Evolutionary conservation across 805 yeast genomes (phyloP), one percentile per base, ranked within the genome.

Genomic region (Hanseniaspora opuntiae): DNA sequence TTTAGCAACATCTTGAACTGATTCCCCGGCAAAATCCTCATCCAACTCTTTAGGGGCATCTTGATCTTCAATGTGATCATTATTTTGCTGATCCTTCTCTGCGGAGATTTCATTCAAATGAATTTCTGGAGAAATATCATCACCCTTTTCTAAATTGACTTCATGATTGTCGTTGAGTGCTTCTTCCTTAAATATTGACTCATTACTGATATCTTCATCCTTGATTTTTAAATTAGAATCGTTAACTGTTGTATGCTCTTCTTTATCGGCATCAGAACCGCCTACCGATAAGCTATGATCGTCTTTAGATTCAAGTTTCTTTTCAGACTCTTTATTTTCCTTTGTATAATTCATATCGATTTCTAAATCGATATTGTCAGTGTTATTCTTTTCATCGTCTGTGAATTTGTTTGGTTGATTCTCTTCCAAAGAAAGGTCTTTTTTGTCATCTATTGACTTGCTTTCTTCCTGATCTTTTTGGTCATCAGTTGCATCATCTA

Each of bases 201-300:
- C 16, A 17, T 46, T 35, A 4, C 10, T 30, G 11, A 16, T 40
- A 20, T 30, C 32, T 22, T 55, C 59, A 17, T 55, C 57, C 24
- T 40, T 45, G n/a, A 11, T 22, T 17, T 45, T 47, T 35, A 53
- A 55, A 42, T 54, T 44, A 14, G 53, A 54, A 17, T 49, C 39
- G 25, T 40, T 47, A 19, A 54, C 59, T 24, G 53, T 40, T 28
- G 30, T 39, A 7, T 48, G 42, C 16, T 7, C 38, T 20, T 52
- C 57, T 30, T 53, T 53, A 11, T 33, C 53, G 17, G n/a, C 40
- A 37, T 37, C 20, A 37, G 5, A 19, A 19, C 40, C 40, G 61
- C n/a, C 72, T 30, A 4, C 2, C 2, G 7, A 63, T 35, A 52
- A 57, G 8, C 40, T 52, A 40, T 56, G 58, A 48, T 55, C 55